Conservation (phyloP, 129 eudicot species). For the Flaveria brownii region DNA sequence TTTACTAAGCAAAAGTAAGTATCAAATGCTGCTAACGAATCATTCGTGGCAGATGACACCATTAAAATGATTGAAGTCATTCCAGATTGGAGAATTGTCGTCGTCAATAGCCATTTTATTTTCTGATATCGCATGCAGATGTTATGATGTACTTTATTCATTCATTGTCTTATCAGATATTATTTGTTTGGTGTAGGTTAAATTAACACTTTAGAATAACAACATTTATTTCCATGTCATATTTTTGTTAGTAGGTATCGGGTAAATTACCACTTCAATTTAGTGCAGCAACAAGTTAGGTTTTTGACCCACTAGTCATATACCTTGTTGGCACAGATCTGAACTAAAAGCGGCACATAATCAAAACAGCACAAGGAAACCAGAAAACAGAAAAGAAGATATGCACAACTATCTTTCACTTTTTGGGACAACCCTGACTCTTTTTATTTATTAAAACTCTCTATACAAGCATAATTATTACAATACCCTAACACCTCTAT, state of each 20-base stretch:
- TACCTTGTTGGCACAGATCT: no score
- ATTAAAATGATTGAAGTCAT: neutral
- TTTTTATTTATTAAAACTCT: no score
- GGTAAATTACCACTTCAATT: neutral
- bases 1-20: conserved; percentile 7
- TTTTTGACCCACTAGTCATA: neutral
- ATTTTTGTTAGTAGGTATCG: neutral
- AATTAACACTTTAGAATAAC: conserved; percentile 7
- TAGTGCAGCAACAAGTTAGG: neutral
- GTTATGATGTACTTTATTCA: neutral
- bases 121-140: conserved; percentile 12
- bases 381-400: no score
- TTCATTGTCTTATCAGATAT: neutral
- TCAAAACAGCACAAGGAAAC: no score
- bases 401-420: no score
- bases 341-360: no score
- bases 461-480: no score
- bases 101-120: neutral
- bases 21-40: neutral
- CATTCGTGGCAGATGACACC: neutral
- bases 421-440: no score
- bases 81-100: conserved; percentile 1
- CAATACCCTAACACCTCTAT: no score
- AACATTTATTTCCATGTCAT: neutral
- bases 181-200: neutral